These are phyloP conservation scores for Neurospora terricola DNA, from an alignment of 495 filamentous ascomycete species.

Conservation along the genomic window DNA sequence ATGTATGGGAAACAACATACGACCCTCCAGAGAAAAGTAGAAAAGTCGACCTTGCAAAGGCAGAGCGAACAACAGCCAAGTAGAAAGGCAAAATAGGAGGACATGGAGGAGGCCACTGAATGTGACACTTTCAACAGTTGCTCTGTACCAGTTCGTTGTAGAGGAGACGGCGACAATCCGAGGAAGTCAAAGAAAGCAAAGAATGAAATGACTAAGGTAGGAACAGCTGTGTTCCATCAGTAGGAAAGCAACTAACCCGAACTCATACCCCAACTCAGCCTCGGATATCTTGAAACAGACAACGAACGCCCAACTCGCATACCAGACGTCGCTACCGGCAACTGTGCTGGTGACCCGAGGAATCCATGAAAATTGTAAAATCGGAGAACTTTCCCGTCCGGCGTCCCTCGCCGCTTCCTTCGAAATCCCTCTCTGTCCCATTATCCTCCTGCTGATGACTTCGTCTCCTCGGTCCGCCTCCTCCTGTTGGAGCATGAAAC, in stretches of 20 bases:
- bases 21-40: neutral
- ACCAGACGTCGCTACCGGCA: neutral
- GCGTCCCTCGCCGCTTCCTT: no score
- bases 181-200: neutral
- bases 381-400: no score
- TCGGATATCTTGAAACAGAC: neutral
- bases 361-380: no score
- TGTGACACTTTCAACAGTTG: neutral
- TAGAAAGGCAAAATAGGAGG: neutral
- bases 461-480: no score
- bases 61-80: neutral
- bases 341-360: neutral
- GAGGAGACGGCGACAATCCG: neutral
- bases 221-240: neutral
- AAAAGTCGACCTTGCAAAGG: neutral
- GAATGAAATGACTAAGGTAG: neutral
- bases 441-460: no score
- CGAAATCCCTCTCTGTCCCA: no score
- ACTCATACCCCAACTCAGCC: neutral
- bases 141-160: neutral
- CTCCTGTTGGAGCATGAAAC: no score
- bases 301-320: neutral
- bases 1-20: neutral
- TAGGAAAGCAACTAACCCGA: neutral
- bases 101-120: neutral